These are phyloP conservation scores for Chlorophyllum brunneum DNA, from an alignment of 768 basidiomycete species.

Conservation along the genomic window DNA sequence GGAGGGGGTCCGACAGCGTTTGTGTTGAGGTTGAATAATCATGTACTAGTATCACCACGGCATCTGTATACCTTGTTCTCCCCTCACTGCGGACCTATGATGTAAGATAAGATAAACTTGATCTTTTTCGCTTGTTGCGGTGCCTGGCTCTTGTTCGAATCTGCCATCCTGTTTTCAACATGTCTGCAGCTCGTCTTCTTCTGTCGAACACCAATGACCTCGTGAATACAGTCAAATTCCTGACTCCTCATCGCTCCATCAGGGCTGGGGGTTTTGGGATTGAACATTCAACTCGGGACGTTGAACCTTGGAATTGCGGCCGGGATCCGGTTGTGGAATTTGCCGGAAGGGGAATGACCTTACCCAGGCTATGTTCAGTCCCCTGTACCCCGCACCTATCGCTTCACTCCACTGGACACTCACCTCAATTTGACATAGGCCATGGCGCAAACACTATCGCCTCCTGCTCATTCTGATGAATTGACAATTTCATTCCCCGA, in stretches of 20 bases:
- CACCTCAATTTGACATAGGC: background rate
- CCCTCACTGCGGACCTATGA: conserved; percentile 6
- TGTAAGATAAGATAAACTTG: conserved; percentile 16
- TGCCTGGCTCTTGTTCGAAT: conserved; percentile 15
- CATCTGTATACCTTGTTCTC: conserved; percentile 11
- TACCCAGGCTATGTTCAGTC: background rate
- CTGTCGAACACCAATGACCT: background rate
- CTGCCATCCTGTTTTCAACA: background rate
- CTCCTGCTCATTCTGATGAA: conserved; percentile 31
- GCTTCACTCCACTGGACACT: background rate
- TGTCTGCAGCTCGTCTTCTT: background rate
- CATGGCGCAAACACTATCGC: conserved; percentile 20
- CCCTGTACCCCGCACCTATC: conserved; percentile 2
- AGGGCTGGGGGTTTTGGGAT: background rate
- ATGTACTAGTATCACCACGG: conserved; percentile 4
- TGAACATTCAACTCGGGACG: background rate
- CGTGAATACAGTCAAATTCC: background rate
- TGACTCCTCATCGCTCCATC: background rate
- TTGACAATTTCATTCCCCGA: conserved; percentile 34
- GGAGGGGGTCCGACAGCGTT: conserved; percentile 7
- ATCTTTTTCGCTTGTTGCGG: background rate
- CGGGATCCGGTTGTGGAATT: conserved; percentile 9
- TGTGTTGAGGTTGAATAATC: conserved; percentile 10
- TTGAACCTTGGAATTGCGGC: background rate
- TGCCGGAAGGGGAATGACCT: conserved; percentile 4